Percentiles rank a stretch among this genome's conserved stretches.
phyloP scores from a whole-genome alignment of 257 asterid genomes.

The Solanum chiquidenum region DNA sequence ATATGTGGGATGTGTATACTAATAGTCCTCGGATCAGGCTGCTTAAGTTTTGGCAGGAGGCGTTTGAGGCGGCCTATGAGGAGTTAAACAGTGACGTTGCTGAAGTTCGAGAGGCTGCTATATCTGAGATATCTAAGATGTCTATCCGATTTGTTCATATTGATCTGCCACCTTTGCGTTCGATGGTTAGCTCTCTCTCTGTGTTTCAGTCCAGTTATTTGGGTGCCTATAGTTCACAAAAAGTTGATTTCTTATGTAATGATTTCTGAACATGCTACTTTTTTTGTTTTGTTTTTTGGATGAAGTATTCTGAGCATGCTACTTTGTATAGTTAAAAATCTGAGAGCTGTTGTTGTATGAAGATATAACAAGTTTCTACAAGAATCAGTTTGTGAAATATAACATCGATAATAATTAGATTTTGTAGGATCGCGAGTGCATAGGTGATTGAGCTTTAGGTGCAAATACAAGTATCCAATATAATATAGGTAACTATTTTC shows the following conservation, averaged over 20 bases:
- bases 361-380: background rate
- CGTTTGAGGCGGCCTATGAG: slow-evolving; percentile 85
- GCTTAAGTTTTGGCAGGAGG: slow-evolving; percentile 79
- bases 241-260: background rate
- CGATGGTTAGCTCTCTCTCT: slow-evolving; percentile 41
- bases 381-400: background rate
- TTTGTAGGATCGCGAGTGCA: background rate
- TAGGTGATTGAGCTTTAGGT: background rate
- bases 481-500: background rate
- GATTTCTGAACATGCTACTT: background rate
- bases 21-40: slow-evolving; percentile 54
- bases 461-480: background rate
- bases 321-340: background rate
- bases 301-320: background rate
- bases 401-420: background rate
- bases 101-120: slow-evolving; percentile 53
- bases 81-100: slow-evolving; percentile 61
- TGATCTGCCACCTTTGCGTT: slow-evolving; percentile 42
- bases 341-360: background rate
- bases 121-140: slow-evolving; percentile 85
- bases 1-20: slow-evolving; percentile 89
- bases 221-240: background rate
- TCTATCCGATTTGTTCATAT: slow-evolving; percentile 42
- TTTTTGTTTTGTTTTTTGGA: background rate
- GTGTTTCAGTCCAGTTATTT: background rate